Percentiles rank a stretch among this genome's conserved stretches.
phyloP scores from a whole-genome alignment of 129 eudicot species.

The Oenanthe sinensis region DNA sequence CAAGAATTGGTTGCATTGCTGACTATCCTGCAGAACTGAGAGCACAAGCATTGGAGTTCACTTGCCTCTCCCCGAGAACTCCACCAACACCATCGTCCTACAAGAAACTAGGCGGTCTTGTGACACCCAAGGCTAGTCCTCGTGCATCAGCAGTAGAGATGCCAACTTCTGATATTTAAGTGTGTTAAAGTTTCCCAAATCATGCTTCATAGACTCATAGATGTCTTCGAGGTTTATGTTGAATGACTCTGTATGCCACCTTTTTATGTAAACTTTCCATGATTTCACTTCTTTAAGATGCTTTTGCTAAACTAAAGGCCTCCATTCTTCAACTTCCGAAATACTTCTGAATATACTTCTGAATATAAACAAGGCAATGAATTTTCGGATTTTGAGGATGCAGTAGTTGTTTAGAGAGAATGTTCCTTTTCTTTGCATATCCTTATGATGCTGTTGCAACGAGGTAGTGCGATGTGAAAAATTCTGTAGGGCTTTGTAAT shows the following conservation, averaged over 20 bases:
- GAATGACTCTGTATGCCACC: constrained; percentile 1
- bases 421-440: neutral
- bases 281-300: neutral
- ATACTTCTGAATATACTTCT: neutral
- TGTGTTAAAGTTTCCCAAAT: neutral
- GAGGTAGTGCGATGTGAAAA: neutral
- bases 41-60: constrained; percentile 76
- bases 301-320: neutral
- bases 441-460: neutral
- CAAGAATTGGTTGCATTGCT: constrained; percentile 87
- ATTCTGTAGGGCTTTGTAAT: neutral
- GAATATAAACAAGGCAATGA: neutral
- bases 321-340: neutral
- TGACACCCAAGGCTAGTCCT: constrained; percentile 28
- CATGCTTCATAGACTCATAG: neutral
- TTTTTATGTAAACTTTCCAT: neutral
- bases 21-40: constrained; percentile 89
- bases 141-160: constrained; percentile 1
- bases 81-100: constrained; percentile 19
- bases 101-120: constrained; percentile 20
- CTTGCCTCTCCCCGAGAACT: constrained; percentile 61
- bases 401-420: neutral
- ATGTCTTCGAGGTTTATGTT: neutral
- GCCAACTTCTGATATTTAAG: neutral
- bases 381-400: neutral